Base-by-base conservation (phyloP, 164 flowering plant species). In the Nelumbo lutea region DNA sequence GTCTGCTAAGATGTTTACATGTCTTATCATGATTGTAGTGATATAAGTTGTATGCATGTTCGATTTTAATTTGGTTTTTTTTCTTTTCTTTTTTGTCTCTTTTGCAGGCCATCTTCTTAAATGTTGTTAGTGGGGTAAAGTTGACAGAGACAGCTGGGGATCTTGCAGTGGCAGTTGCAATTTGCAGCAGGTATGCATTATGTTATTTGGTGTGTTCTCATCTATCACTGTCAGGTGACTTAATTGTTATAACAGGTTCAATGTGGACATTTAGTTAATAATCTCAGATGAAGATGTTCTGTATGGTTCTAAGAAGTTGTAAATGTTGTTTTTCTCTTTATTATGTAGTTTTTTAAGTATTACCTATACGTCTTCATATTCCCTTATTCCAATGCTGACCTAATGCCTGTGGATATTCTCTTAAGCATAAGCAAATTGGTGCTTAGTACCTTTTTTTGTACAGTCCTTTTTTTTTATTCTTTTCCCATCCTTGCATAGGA, bases 121-220 rank as follows among this genome's bases (percentile, higher is more conserved):
- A 96, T 82, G 93, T 93, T 57, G 91, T 91, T 14, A 88, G 95
- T 76, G 99, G 99, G 47, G 66, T 86, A 52, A 72, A 77, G 38
- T 79, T 96, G 70, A 70, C 82, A 1, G 99, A 93, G 79, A 90
- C 97, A 59, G 90, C 96, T 63, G 98, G 90, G 14, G 99, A 96
- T 85, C 97, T 92, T 79, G 98, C 99, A 27, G 73, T 92, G 68
- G 99, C 96, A 74, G 97, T 87, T 57, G 97, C 99, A 71, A 90
- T 95, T 75, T 92, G 97, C 84, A 92, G 98, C 91, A 92, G 97
- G 98, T 80, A 82, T 42, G 77, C 66, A 13, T 60, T 66, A 51
- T 64, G 40, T 48, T 13, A n/a, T 65, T 52, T n/a, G 27, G 44
- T 40, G 40, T 39, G 15, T 6, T 43, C 53, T 50, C 53, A 6